These are phyloP conservation scores for Zygosaccharomyces bisporus DNA, from an alignment of 805 yeast species.

Conservation along the genomic window DNA sequence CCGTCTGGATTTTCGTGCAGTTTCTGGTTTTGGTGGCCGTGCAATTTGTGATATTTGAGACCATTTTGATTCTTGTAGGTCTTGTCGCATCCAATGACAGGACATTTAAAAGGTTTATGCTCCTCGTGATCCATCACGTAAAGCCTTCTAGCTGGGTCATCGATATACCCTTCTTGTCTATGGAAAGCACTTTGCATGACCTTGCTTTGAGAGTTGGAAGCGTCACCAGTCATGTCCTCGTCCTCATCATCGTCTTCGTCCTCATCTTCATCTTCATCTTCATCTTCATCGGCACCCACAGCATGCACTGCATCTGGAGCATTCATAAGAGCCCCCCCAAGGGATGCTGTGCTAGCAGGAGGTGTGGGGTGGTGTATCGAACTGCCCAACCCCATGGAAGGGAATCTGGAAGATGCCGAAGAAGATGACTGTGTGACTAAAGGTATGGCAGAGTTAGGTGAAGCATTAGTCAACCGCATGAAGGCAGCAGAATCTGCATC, in stretches of 20 bases:
- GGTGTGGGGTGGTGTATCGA: slow-evolving; percentile 18
- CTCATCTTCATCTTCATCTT: slow-evolving; percentile 24
- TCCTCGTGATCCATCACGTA: slow-evolving; percentile 91
- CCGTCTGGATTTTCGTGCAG: slow-evolving; percentile 90
- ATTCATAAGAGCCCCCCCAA: slow-evolving; percentile 16
- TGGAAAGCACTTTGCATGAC: slow-evolving; percentile 13
- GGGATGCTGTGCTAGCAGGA: slow-evolving; percentile 13
- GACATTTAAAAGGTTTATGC: slow-evolving; percentile 93
- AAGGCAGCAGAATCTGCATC: slow-evolving; percentile 14
- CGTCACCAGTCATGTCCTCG: slow-evolving; percentile 18
- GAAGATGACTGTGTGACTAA: slow-evolving; percentile 1
- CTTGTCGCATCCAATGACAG: slow-evolving; percentile 97
- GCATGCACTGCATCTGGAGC: slow-evolving; percentile 13
- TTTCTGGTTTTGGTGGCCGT: slow-evolving; percentile 96
- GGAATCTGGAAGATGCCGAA: slow-evolving; percentile 10
- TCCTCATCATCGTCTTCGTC: slow-evolving; percentile 30
- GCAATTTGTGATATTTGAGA: slow-evolving; percentile 87
- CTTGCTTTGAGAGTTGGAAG: slow-evolving; percentile 16
- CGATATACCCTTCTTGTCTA: slow-evolving; percentile 67
- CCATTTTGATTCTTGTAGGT: slow-evolving; percentile 98
- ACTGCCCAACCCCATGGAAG: slow-evolving; percentile 12
- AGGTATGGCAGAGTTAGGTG: slow-evolving; percentile 7
- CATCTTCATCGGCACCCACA: slow-evolving; percentile 26
- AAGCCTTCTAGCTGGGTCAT: slow-evolving; percentile 92
- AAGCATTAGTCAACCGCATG: slow-evolving; percentile 14